Conservation (phyloP, 2,329 filamentous ascomycete genomes). For the Didymella pomorum region DNA sequence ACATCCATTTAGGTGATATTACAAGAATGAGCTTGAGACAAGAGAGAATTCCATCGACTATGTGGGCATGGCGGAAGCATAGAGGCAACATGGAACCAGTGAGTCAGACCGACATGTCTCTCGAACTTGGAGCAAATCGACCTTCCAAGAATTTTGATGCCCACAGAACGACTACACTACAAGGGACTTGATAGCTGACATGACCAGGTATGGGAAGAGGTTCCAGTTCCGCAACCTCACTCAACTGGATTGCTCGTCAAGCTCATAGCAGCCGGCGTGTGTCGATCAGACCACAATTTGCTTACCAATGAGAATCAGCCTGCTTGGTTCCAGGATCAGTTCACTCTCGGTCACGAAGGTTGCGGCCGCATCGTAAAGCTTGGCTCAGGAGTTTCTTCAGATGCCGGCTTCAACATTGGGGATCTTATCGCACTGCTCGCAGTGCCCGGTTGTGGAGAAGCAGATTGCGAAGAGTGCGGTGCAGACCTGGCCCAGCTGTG, state of each 20-base stretch:
- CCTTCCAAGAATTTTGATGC: not conserved
- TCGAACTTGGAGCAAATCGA: not conserved
- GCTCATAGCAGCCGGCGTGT: not conserved
- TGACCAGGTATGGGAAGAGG: not conserved
- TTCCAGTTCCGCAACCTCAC: not conserved
- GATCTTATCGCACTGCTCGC: not conserved
- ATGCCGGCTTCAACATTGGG: not conserved
- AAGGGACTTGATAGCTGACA: not conserved
- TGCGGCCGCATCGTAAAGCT: not conserved
- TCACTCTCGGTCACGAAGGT: not conserved
- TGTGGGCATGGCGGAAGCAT: conserved; percentile 36
- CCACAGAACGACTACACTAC: not conserved
- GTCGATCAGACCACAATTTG: not conserved
- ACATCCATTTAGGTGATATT: not conserved
- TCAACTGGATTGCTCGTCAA: not conserved
- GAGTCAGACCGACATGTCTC: conserved; percentile 2
- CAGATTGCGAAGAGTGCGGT: not conserved
- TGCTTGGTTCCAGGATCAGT: not conserved
- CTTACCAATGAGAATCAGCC: not conserved
- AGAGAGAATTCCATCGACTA: conserved; percentile 20
- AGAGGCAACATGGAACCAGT: conserved; percentile 32
- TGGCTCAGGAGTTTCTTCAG: not conserved
- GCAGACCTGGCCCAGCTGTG: not conserved
- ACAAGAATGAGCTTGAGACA: not conserved
- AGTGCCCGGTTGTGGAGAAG: not conserved